Conservation (phyloP, 2,329 filamentous ascomycete species). For the Alternaria atra region DNA sequence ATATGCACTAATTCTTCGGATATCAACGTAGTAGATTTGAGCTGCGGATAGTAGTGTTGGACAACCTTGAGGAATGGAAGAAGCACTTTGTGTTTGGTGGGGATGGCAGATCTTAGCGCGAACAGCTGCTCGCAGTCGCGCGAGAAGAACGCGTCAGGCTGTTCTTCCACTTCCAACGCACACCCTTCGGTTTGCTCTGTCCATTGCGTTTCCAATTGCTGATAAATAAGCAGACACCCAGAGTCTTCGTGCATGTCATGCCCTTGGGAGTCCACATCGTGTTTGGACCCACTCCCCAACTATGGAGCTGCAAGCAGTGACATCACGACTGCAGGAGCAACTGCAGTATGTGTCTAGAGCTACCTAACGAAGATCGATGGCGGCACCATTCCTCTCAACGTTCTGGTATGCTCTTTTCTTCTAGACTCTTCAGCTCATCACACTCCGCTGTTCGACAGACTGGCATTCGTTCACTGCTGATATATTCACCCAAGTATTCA, state of each 20-base stretch:
- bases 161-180: neutral
- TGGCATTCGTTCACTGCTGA: slow-evolving; percentile 10
- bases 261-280: neutral
- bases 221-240: neutral
- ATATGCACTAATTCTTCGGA: too few species aligned
- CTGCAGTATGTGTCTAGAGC: slow-evolving; percentile 12
- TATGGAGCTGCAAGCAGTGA: slow-evolving; percentile 20
- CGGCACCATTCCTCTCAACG: neutral
- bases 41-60: too few species aligned
- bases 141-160: neutral
- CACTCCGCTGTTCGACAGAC: slow-evolving; percentile 6
- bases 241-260: neutral
- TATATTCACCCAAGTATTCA: slow-evolving; percentile 11
- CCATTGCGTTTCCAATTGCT: neutral
- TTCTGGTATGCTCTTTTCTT: slow-evolving; percentile 20
- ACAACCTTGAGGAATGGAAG: too few species aligned
- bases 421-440: slow-evolving; percentile 8
- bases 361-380: neutral
- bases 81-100: neutral
- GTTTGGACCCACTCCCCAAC: slow-evolving; percentile 9
- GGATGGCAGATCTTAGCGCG: slow-evolving; percentile 5
- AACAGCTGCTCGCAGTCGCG: slow-evolving; percentile 2
- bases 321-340: slow-evolving; percentile 26
- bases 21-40: too few species aligned
- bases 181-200: neutral